Base-by-base conservation (phyloP, 2,329 filamentous ascomycete genomes). In the Verticillium nonalfalfae region DNA sequence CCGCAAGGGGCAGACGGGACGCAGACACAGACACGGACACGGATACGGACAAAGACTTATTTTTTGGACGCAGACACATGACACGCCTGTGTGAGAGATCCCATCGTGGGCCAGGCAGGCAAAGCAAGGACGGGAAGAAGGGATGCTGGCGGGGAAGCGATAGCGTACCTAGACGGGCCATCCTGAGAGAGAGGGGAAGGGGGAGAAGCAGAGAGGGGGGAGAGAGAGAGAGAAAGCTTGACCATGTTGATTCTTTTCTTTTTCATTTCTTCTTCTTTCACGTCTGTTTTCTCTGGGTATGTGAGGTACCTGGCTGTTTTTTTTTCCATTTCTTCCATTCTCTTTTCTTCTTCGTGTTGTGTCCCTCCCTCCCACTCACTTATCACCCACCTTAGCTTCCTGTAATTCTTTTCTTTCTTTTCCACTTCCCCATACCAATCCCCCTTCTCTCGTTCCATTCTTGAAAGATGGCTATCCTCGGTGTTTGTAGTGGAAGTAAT, bases 291-390 rank as follows among this genome's bases (percentile, higher is more conserved):
- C 54, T 56, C 54, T 56, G 13, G 33, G 54, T 33, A 56, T 56
- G n/a, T 15, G 35, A 9, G n/a, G 31, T 56, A 35, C 33, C 54
- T 34, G 5, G 31, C 9, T 18, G 18, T 60, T 9, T 58, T 52
- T 60, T 64, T 66, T 64, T 63, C 62, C 64, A 58, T 60, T 64
- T 56, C 61, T 60, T 63, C 61, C 63, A 52, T 40, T 45, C 35
- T 61, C 39, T 61, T 31, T 60, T 62, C 56, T 58, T 61, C 60
- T 56, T 63, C 59, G 57, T 50, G 52, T 58, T 58, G 18, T 54
- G n/a, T 61, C 58, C 34, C n/a, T 26, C 57, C 56, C 40, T 62
- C 35, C 62, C 57, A 36, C 39, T 62, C 54, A 39, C n/a, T 56
- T 58, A 36, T 56, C 40, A 60, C 59, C 50, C 61, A 54, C 58